Percentiles rank a stretch among this genome's conserved stretches.
Evolutionary conservation across 768 basidiomycete genomes (phyloP).

Genomic region (Tricholoma saponaceum): DNA sequence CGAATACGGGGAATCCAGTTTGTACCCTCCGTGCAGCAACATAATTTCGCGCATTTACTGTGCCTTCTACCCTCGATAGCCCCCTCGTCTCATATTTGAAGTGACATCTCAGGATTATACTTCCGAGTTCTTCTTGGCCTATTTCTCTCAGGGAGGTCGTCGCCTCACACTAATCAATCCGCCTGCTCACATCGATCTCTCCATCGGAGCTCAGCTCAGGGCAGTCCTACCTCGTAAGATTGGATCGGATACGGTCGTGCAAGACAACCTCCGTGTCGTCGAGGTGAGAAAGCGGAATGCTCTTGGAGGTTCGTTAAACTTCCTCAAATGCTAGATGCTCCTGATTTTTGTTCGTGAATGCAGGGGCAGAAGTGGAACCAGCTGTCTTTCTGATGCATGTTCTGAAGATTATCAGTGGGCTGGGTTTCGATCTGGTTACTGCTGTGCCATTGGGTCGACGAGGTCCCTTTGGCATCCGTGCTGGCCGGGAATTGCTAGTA

Average conservation of each 20-base stretch:
- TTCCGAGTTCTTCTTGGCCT: conserved; percentile 61
- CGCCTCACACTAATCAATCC: conserved; percentile 47
- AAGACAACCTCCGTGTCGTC: conserved; percentile 50
- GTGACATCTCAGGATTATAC: conserved; percentile 42
- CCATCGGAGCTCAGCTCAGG: conserved; percentile 35
- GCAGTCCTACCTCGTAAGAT: conserved; percentile 32
- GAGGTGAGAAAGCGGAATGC: conserved; percentile 44
- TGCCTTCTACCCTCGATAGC: conserved; percentile 17
- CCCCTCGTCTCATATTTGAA: conserved; percentile 67
- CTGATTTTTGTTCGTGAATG: conserved; percentile 3
- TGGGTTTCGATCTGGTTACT: conserved; percentile 63
- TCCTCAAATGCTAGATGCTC: not conserved
- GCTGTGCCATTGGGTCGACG: conserved; percentile 56
- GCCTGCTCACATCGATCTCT: conserved; percentile 37
- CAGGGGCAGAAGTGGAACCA: conserved; percentile 44
- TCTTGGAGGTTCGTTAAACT: conserved; percentile 24
- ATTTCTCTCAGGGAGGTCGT: conserved; percentile 58
- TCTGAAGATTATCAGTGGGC: conserved; percentile 50
- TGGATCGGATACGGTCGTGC: conserved; percentile 35
- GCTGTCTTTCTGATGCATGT: conserved; percentile 58
- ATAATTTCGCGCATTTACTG: conserved; percentile 1
- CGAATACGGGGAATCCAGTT: conserved; percentile 54
- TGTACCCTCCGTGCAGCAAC: conserved; percentile 11
- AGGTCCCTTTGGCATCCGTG: conserved; percentile 38
- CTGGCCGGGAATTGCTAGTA: conserved; percentile 58